phyloP scores from a whole-genome alignment of 106 monocot genomes.

The Acorus calamus region DNA sequence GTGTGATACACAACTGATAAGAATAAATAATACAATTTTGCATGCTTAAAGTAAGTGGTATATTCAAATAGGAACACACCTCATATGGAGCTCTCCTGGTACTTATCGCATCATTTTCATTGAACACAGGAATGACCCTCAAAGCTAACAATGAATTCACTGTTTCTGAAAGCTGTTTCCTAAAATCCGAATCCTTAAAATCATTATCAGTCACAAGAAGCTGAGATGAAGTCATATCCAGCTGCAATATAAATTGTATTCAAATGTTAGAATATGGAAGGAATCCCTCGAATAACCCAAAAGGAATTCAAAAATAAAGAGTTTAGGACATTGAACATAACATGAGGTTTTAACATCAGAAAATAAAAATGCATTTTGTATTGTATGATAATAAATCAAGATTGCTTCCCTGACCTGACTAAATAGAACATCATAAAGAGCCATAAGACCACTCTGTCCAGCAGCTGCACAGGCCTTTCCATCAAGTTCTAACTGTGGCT shows the following conservation, averaged over 20 bases:
- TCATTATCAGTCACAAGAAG: slow-evolving; percentile 93
- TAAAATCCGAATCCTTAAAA: slow-evolving; percentile 67
- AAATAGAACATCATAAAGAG: slow-evolving; percentile 64
- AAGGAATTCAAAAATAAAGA: background rate
- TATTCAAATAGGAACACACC: slow-evolving; percentile 21
- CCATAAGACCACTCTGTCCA: slow-evolving; percentile 92
- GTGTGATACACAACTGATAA: too few relatives aligned
- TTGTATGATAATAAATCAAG: too few relatives aligned
- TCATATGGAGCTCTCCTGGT: slow-evolving; percentile 90
- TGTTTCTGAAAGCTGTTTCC: slow-evolving; percentile 69
- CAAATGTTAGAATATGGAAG: slow-evolving; percentile 1
- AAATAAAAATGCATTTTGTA: too few relatives aligned
- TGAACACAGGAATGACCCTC: slow-evolving; percentile 80
- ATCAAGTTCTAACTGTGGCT: slow-evolving; percentile 70
- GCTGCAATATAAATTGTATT: slow-evolving; percentile 39
- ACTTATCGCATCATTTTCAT: slow-evolving; percentile 98
- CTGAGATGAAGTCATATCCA: slow-evolving; percentile 83
- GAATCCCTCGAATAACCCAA: background rate
- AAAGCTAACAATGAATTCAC: slow-evolving; percentile 60
- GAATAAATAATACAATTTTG: background rate
- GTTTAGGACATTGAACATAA: too few relatives aligned
- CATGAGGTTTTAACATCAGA: too few relatives aligned
- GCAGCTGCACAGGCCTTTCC: slow-evolving; percentile 90
- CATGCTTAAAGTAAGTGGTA: background rate
- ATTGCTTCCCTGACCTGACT: slow-evolving; percentile 11